A percentile compares a stretch with the other conserved stretches of the same genome.
Conservation (phyloP, 2,329 filamentous ascomycete genomes). For the Pseudogymnoascus sp. region DNA sequence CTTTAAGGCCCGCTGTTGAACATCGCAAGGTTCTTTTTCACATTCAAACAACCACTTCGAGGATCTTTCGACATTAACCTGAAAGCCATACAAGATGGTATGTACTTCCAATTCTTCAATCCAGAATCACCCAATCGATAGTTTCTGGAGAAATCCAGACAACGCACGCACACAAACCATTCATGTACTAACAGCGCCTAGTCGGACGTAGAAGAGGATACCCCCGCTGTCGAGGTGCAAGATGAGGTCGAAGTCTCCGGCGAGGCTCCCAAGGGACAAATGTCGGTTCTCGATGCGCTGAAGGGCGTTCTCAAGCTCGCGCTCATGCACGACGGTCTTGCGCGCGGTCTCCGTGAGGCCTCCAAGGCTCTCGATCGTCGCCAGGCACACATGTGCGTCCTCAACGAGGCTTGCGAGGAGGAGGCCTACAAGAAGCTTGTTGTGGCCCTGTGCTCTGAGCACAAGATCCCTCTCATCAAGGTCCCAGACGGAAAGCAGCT, state of each 20-base stretch:
- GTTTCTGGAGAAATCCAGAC: background rate
- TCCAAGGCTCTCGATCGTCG: conserved; percentile 98
- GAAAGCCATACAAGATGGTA: conserved; percentile 53
- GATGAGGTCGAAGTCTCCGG: conserved; percentile 93
- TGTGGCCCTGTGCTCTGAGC: conserved; percentile 95
- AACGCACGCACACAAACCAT: background rate
- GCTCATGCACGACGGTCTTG: conserved; percentile 98
- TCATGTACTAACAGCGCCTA: conserved; percentile 31
- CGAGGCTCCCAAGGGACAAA: conserved; percentile 77
- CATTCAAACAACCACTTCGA: conserved; percentile 45
- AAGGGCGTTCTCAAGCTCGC: conserved; percentile 98
- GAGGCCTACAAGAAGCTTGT: conserved; percentile 99
- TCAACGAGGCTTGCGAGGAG: conserved; percentile 99
- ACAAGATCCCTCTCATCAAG: conserved; percentile 99
- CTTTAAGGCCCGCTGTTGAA: conserved; percentile 8
- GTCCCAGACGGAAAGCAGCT: conserved; percentile 99
- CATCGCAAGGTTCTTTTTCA: conserved; percentile 7
- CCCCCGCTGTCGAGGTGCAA: conserved; percentile 70
- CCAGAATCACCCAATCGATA: conserved; percentile 9
- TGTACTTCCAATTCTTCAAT: conserved; percentile 24
- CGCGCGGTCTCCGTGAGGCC: conserved; percentile 95
- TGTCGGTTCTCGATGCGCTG: conserved; percentile 96
- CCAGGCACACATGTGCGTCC: conserved; percentile 99
- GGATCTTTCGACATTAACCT: conserved; percentile 54
- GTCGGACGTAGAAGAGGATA: conserved; percentile 99